These are phyloP conservation scores for Grosmannia huntii DNA, from an alignment of 2,329 filamentous ascomycete species.

Conservation along the genomic window DNA sequence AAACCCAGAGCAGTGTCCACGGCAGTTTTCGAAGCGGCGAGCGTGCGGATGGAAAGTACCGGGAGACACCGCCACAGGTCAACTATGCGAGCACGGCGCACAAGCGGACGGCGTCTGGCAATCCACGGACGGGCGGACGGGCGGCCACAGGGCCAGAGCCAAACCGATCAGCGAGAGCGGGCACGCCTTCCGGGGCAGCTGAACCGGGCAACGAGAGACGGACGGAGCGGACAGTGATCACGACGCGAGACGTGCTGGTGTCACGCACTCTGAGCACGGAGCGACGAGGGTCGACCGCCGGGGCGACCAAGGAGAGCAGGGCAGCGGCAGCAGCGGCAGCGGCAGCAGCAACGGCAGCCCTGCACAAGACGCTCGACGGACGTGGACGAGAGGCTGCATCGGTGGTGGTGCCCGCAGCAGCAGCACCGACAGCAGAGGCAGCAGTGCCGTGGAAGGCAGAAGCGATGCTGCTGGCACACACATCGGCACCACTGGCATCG, in stretches of 20 bases:
- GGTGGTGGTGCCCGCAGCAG: slow-evolving; percentile 4
- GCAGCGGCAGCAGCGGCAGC: slow-evolving; percentile 22
- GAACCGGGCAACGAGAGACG: slow-evolving; percentile 34
- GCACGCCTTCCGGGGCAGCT: slow-evolving; percentile 5
- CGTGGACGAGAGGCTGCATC: neutral
- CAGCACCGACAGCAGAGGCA: slow-evolving; percentile 15
- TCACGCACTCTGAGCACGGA: slow-evolving; percentile 48
- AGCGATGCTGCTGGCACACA: slow-evolving; percentile 57
- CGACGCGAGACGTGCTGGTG: slow-evolving; percentile 50
- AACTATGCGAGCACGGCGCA: slow-evolving; percentile 31
- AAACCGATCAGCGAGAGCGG: slow-evolving; percentile 2
- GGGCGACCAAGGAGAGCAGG: slow-evolving; percentile 2
- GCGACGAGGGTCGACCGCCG: slow-evolving; percentile 23
- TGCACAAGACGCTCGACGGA: neutral
- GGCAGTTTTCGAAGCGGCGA: slow-evolving; percentile 11
- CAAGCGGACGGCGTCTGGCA: slow-evolving; percentile 45
- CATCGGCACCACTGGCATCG: slow-evolving; percentile 58
- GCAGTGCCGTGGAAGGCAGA: slow-evolving; percentile 60
- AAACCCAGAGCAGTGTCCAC: slow-evolving; percentile 4
- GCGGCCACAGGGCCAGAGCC: slow-evolving; percentile 7
- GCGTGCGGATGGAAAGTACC: slow-evolving; percentile 20
- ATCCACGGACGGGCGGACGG: slow-evolving; percentile 37
- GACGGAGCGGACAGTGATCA: slow-evolving; percentile 39
- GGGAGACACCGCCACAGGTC: slow-evolving; percentile 23
- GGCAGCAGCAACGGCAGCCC: neutral